Conservation (phyloP, 495 filamentous ascomycete genomes). For the Talaromyces thailandensis region DNA sequence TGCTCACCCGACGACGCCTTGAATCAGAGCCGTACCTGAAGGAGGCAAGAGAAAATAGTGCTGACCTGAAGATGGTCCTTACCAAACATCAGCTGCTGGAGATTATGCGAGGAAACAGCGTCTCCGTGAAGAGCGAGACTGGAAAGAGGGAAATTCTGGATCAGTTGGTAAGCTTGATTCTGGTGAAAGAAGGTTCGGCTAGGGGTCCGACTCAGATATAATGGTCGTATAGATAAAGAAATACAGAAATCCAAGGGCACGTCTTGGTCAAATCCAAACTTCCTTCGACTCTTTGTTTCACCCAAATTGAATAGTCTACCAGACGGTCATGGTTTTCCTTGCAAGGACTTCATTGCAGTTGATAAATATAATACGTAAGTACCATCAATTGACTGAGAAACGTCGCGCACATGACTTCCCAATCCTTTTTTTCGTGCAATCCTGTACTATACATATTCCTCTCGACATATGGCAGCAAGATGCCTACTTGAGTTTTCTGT, state of each 20-base stretch:
- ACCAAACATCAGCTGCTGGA: not conserved
- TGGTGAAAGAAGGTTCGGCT: not conserved
- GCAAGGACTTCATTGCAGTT: too few relatives aligned
- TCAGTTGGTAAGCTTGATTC: not conserved
- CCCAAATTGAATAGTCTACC: too few relatives aligned
- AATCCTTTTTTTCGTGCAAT: too few relatives aligned
- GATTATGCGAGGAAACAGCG: too few relatives aligned
- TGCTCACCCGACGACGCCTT: not conserved
- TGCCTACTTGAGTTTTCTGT: too few relatives aligned
- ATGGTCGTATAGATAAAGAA: not conserved
- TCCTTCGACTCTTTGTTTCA: too few relatives aligned
- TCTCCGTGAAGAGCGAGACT: not conserved
- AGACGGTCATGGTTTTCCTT: too few relatives aligned
- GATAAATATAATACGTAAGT: too few relatives aligned
- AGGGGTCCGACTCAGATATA: not conserved
- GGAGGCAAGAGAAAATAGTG: not conserved
- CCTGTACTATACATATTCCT: too few relatives aligned
- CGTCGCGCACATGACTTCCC: too few relatives aligned
- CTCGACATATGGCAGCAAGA: too few relatives aligned
- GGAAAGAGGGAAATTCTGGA: not conserved
- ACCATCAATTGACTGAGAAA: too few relatives aligned
- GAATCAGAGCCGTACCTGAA: not conserved
- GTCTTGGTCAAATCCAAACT: not conserved
- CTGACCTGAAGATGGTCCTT: not conserved
- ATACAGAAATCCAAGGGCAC: not conserved